Conservation (phyloP, 1,139 yeast genomes). For the Candida gigantensis region DNA sequence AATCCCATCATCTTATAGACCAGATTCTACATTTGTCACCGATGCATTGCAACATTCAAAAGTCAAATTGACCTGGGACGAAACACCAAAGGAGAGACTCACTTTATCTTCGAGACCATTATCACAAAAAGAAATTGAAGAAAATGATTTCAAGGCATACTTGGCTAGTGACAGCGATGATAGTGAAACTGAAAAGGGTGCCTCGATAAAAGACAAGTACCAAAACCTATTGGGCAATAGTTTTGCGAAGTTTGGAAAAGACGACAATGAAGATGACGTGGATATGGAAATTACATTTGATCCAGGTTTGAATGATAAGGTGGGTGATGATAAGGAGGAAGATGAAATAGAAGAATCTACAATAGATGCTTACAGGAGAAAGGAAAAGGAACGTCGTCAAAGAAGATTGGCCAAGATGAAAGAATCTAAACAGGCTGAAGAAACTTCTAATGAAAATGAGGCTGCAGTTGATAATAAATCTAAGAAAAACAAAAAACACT, state of each 20-base stretch:
- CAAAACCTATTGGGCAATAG: slow-evolving; percentile 58
- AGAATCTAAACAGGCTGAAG: slow-evolving; percentile 50
- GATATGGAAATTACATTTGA: slow-evolving; percentile 97
- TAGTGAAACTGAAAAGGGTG: slow-evolving; percentile 42
- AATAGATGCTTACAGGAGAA: slow-evolving; percentile 78
- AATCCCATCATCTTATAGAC: slow-evolving; percentile 78
- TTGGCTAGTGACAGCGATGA: slow-evolving; percentile 83
- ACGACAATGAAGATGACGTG: slow-evolving; percentile 62
- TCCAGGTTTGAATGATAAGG: slow-evolving; percentile 70
- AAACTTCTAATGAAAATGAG: slow-evolving; percentile 30
- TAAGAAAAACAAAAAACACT: slow-evolving; percentile 14
- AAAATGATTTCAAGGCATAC: slow-evolving; percentile 95
- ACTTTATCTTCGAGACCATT: slow-evolving; percentile 79
- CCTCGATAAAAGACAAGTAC: slow-evolving; percentile 58
- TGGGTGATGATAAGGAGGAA: slow-evolving; percentile 25
- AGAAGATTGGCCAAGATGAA: slow-evolving; percentile 75
- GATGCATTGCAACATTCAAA: slow-evolving; percentile 94
- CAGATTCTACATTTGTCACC: slow-evolving; percentile 77
- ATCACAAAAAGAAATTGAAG: slow-evolving; percentile 88
- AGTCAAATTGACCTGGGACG: slow-evolving; percentile 96
- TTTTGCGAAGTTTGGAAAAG: slow-evolving; percentile 33
- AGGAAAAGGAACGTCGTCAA: slow-evolving; percentile 90
- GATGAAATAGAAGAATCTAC: slow-evolving; percentile 65
- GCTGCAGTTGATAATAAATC: slow-evolving; percentile 15
- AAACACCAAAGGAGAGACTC: slow-evolving; percentile 90